phyloP scores from a whole-genome alignment of 192 early-diverging fungal species.

The Rhizophagus sp. region DNA sequence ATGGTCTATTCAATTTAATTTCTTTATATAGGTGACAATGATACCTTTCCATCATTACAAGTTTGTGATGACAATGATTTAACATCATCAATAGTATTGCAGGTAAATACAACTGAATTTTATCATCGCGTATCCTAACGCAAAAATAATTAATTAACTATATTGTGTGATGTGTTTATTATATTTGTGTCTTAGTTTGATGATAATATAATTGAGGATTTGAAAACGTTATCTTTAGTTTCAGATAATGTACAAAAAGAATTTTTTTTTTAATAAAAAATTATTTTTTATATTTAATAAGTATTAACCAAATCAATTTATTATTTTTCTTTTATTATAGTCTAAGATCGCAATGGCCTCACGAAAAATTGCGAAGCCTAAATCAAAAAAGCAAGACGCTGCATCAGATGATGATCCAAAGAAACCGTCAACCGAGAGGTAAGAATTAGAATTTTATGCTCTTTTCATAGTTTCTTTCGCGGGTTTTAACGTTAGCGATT shows the following conservation, averaged over 20 bases:
- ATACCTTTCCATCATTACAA: background rate
- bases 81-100: background rate
- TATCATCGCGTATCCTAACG: background rate
- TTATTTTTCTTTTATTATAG: background rate
- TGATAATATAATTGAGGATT: background rate
- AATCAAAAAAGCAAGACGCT: background rate
- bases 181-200: background rate
- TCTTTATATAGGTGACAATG: background rate
- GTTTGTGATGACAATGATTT: background rate
- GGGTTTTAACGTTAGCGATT: background rate
- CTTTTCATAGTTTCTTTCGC: background rate
- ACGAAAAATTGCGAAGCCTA: background rate
- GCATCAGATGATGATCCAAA: background rate
- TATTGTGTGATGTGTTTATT: background rate
- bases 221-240: background rate
- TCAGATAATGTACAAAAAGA: background rate
- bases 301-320: background rate
- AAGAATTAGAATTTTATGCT: background rate
- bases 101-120: background rate
- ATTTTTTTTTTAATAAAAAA: background rate
- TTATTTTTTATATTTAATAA: background rate
- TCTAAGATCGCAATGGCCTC: background rate
- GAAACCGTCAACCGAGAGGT: background rate
- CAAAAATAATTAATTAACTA: background rate
- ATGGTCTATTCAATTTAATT: background rate